Evolutionary conservation across 148 eudicot species (phyloP), one percentile per base, ranked within the genome.

Genomic region (Simmondsia chinensis): DNA sequence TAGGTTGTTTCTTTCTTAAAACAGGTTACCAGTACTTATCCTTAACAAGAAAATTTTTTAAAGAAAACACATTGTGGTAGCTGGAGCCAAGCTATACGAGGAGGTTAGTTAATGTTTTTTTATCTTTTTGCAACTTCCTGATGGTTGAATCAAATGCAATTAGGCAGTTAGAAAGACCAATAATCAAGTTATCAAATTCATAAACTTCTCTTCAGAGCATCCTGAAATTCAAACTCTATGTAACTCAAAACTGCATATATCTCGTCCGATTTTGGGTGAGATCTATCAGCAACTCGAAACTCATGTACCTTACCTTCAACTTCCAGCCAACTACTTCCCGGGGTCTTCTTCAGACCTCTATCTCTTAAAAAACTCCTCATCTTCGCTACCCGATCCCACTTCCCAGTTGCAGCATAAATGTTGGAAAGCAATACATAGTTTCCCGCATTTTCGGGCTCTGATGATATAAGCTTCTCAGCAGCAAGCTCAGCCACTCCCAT

Each of bases 311-410:
- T 36, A 9, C 72, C 72, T 43, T 56, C 39, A 48, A 60, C 44
- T 38, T 54, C 66, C 18, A 66, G 66, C 66, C 66, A 66, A 42
- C 66, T 66, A 20, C 52, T 43, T 15, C 62, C 72, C 43, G 72
- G 66, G 43, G 51, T 45, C 55, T 66, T 60, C 66, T 60, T 66
- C 61, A 66, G 24, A 32, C 66, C 66, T 54, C 46, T 60, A 30
- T 55, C 61, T 46, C 61, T 54, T 17, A 66, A 49, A 37, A 54
- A 31, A 46, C 59, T 34, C 48, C 66, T 66, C 66, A 66, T 37
- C 48, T 54, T 49, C 20, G 72, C 62, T 4, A 66, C 66, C 38
- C 25, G 47, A 18, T 66, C 67, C 72, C 67, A 61, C 39, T 56
- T 61, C 33, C 72, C 67, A 7, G 53, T 46, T 22, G 63, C 67